phyloP scores from a whole-genome alignment of 768 basidiomycete genomes.

The Strobilomyces dryophilus region DNA sequence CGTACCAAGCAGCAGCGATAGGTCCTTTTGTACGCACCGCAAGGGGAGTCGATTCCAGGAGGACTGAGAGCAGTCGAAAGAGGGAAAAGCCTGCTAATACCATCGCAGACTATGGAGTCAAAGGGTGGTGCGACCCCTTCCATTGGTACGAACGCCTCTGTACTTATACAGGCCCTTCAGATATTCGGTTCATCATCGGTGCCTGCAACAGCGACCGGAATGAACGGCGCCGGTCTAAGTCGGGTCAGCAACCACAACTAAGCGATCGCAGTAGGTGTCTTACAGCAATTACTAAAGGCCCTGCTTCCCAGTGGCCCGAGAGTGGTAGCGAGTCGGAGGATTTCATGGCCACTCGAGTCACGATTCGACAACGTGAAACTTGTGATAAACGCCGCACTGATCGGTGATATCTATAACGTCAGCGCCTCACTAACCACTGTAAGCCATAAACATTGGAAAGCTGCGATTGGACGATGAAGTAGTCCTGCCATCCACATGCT shows the following conservation, averaged over 20 bases:
- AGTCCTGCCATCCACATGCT: background rate
- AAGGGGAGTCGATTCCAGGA: background rate
- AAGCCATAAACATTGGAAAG: background rate
- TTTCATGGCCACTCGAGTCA: background rate
- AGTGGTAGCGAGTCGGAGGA: background rate
- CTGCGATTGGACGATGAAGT: background rate
- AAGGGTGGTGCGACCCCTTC: background rate
- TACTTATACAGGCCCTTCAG: constrained; percentile 5
- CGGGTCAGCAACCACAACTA: background rate
- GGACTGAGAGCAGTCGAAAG: constrained; percentile 1
- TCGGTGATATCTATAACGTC: background rate
- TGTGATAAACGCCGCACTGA: too few relatives aligned
- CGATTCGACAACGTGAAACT: background rate
- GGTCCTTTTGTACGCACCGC: background rate
- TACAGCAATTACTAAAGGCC: background rate
- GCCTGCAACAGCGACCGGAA: background rate
- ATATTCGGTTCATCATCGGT: background rate
- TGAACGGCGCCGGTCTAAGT: background rate
- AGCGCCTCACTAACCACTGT: background rate
- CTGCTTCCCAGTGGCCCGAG: background rate
- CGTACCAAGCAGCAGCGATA: constrained; percentile 59
- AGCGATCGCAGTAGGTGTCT: background rate
- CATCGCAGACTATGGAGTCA: background rate
- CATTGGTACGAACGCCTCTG: background rate
- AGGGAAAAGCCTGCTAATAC: background rate